These are phyloP conservation scores for Monascus purpureus DNA, from an alignment of 495 filamentous ascomycete species.

Conservation along the genomic window DNA sequence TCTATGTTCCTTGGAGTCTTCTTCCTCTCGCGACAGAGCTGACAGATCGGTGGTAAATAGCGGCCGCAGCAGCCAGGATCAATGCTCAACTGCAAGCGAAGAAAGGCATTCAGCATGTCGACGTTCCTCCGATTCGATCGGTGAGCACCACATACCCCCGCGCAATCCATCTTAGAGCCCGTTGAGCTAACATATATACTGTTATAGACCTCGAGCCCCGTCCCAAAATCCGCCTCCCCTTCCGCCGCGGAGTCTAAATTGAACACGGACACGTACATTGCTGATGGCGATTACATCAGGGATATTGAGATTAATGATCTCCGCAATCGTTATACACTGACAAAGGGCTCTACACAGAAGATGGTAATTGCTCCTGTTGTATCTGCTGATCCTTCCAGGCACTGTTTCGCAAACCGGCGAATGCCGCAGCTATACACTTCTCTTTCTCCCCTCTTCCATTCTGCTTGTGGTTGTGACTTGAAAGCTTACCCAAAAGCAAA, in stretches of 20 bases:
- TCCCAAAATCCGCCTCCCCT: slow-evolving; percentile 30
- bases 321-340: slow-evolving; percentile 93
- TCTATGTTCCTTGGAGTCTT: slow-evolving; percentile 1
- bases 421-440: slow-evolving; percentile 22
- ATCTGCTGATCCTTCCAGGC: slow-evolving; percentile 68
- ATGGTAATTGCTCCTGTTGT: slow-evolving; percentile 88
- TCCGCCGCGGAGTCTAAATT: slow-evolving; percentile 41
- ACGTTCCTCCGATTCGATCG: slow-evolving; percentile 75
- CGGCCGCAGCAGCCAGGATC: slow-evolving; percentile 84
- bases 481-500: slow-evolving; percentile 67
- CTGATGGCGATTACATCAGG: slow-evolving; percentile 92
- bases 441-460: slow-evolving; percentile 26
- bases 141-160: slow-evolving; percentile 18
- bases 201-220: slow-evolving; percentile 37
- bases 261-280: slow-evolving; percentile 80
- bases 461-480: slow-evolving; percentile 36
- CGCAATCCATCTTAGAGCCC: background rate
- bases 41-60: slow-evolving; percentile 25
- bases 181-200: slow-evolving; percentile 10
- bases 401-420: slow-evolving; percentile 20
- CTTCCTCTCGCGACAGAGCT: slow-evolving; percentile 6
- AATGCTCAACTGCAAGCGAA: slow-evolving; percentile 86
- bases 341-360: slow-evolving; percentile 95
- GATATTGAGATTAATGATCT: slow-evolving; percentile 98
- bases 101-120: slow-evolving; percentile 86